Evolutionary conservation across 108 stramenopile genomes (phyloP).

Genomic region (Ochromonas danica): DNA sequence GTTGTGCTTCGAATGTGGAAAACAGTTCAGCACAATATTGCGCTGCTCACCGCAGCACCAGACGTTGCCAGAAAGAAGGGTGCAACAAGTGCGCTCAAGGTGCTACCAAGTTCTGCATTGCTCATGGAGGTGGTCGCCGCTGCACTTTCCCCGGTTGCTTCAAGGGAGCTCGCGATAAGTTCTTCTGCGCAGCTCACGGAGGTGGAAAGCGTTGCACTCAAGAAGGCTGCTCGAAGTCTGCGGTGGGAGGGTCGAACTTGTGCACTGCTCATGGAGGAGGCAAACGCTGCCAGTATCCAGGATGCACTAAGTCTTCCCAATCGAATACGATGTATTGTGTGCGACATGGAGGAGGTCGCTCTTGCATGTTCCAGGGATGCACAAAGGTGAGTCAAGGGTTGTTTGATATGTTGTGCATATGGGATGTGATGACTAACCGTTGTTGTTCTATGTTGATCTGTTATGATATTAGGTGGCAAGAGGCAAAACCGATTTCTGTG

Average conservation of each 20-base stretch:
- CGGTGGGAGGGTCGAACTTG: constrained; percentile 85
- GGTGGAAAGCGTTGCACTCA: constrained; percentile 50
- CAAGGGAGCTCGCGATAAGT: constrained; percentile 81
- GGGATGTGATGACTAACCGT: background rate
- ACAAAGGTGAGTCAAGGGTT: no score
- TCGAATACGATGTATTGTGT: constrained; percentile 20
- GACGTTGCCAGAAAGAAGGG: constrained; percentile 47
- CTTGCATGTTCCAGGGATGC: background rate
- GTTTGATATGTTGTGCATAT: no score
- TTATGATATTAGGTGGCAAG: background rate
- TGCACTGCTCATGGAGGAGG: constrained; percentile 91
- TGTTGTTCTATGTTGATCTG: background rate
- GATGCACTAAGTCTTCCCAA: constrained; percentile 43
- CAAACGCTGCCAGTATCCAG: constrained; percentile 42
- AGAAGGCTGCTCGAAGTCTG: constrained; percentile 89
- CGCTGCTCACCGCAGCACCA: constrained; percentile 38
- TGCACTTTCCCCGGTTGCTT: constrained; percentile 85
- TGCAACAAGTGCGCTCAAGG: constrained; percentile 57
- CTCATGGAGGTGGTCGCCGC: constrained; percentile 91
- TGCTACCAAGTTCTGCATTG: constrained; percentile 89
- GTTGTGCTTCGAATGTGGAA: background rate
- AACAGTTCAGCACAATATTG: constrained; percentile 39
- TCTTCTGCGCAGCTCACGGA: constrained; percentile 54
- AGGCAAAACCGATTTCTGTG: constrained; percentile 30
- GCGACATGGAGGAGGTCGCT: constrained; percentile 20